Base-by-base conservation (phyloP, 2,329 filamentous ascomycete genomes). In the Cercospora nicotianae region DNA sequence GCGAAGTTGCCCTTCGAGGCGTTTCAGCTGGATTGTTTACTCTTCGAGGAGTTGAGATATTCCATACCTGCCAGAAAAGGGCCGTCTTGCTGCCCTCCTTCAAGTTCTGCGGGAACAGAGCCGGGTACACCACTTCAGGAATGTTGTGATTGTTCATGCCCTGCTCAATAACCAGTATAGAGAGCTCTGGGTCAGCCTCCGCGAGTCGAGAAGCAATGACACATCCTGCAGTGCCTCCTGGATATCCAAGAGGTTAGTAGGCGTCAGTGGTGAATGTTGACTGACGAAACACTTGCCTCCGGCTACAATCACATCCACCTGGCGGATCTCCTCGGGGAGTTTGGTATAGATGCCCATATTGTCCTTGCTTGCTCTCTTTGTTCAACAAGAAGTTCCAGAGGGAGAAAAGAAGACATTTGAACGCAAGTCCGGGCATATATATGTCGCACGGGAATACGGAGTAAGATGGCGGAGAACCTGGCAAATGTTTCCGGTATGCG, bases 131-230 rank as follows among this genome's bases (percentile, higher is more conserved):
- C 12, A 87, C 78, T 18, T 78, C 80, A 1, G 83, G 82, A 57
- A 83, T 78, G 70, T 85, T 79, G 69, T 83, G 82, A 72, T 85
- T 87, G 74, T 87, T 84, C 33, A 78, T 79, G 1, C 86, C 86
- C 23, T 80, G 78, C 73, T 88, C 86, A 60, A 87, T 81, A 7
- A 88, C 77, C 12, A 87, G 77, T 57, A 87, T 82, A 9, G 81
- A 81, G 3, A 87, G 76, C n/a, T 78, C 77, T 0, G 84, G 84
- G 64, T 85, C 81, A 0, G 84, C 83, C 62, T 83, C 82, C 5
- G 85, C 83, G 1, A 87, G 80, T 58, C 85, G 79, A 5, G 79
- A 81, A 16, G 85, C 84, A 33, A 85, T 76, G n/a, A 85, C 80
- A 72, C 84, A 83, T 30, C 82, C 84, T 61, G 84, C 81, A 8